Percentiles rank a stretch among this genome's conserved stretches.
These are phyloP conservation scores for Linnemannia exigua DNA, from an alignment of 192 early-diverging fungal genomes.

Conservation along the genomic window DNA sequence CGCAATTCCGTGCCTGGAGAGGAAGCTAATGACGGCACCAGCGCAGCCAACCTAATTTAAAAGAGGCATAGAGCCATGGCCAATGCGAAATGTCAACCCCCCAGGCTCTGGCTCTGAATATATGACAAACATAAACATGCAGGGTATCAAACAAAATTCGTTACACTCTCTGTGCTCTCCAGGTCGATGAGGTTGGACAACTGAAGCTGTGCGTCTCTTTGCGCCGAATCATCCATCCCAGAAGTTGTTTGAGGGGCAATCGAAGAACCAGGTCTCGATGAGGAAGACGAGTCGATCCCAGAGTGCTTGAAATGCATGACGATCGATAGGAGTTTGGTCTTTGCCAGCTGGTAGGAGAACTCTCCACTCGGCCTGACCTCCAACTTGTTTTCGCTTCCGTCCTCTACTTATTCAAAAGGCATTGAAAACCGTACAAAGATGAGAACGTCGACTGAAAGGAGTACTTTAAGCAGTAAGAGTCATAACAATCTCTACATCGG, in stretches of 20 bases:
- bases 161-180: slow-evolving; percentile 57
- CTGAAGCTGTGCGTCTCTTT: slow-evolving; percentile 40
- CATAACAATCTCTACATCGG: neutral
- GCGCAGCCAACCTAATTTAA: slow-evolving; percentile 59
- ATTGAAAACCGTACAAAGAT: too few species aligned
- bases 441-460: neutral
- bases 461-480: neutral
- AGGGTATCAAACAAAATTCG: neutral
- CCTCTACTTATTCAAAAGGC: neutral
- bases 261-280: neutral
- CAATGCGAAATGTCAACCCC: too few species aligned
- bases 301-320: slow-evolving; percentile 14
- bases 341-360: slow-evolving; percentile 48
- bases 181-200: slow-evolving; percentile 55
- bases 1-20: slow-evolving; percentile 43
- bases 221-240: slow-evolving; percentile 22
- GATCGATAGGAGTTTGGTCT: slow-evolving; percentile 48
- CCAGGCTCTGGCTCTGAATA: too few species aligned
- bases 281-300: neutral
- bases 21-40: slow-evolving; percentile 58
- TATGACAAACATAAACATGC: too few species aligned
- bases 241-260: neutral
- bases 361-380: slow-evolving; percentile 45
- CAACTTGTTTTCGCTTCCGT: slow-evolving; percentile 20
- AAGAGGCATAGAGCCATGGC: neutral